Conservation (phyloP, 164 flowering plant genomes). For the Dillenia turbinata region DNA sequence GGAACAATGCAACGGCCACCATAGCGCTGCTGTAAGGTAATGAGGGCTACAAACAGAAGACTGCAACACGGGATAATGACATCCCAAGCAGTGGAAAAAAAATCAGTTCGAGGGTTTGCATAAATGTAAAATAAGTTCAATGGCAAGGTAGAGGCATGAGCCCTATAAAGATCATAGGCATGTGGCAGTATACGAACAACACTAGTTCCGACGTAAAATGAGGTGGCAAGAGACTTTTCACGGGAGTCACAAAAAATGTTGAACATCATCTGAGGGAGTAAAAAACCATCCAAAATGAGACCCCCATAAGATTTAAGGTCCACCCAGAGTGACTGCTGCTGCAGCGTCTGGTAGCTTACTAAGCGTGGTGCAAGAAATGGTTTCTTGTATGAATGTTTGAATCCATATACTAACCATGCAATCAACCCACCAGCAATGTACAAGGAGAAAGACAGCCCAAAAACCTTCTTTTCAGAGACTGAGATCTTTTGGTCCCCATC, state of each 20-base stretch:
- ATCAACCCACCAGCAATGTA: slow-evolving; percentile 36
- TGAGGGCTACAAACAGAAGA: slow-evolving; percentile 33
- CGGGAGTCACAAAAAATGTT: slow-evolving; percentile 40
- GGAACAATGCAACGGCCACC: slow-evolving; percentile 58
- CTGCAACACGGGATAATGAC: slow-evolving; percentile 40
- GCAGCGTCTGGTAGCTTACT: neutral
- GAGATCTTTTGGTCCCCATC: slow-evolving; percentile 26
- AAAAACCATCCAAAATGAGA: slow-evolving; percentile 56
- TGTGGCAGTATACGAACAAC: slow-evolving; percentile 50
- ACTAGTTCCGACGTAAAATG: slow-evolving; percentile 58
- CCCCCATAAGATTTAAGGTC: slow-evolving; percentile 55
- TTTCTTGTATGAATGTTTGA: slow-evolving; percentile 5
- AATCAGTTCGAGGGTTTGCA: slow-evolving; percentile 40
- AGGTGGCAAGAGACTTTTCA: slow-evolving; percentile 34
- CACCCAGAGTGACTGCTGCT: slow-evolving; percentile 28
- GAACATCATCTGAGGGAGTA: slow-evolving; percentile 59
- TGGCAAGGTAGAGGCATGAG: slow-evolving; percentile 14
- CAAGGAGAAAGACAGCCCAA: slow-evolving; percentile 30
- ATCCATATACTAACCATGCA: slow-evolving; percentile 28
- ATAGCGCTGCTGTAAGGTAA: slow-evolving; percentile 57
- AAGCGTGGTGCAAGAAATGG: neutral
- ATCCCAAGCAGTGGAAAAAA: slow-evolving; percentile 63
- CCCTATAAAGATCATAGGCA: slow-evolving; percentile 62
- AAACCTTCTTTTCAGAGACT: slow-evolving; percentile 40
- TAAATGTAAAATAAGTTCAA: slow-evolving; percentile 29